These are phyloP conservation scores for Penicillium thymicola DNA, from an alignment of 2,329 filamentous ascomycete species.

Conservation along the genomic window DNA sequence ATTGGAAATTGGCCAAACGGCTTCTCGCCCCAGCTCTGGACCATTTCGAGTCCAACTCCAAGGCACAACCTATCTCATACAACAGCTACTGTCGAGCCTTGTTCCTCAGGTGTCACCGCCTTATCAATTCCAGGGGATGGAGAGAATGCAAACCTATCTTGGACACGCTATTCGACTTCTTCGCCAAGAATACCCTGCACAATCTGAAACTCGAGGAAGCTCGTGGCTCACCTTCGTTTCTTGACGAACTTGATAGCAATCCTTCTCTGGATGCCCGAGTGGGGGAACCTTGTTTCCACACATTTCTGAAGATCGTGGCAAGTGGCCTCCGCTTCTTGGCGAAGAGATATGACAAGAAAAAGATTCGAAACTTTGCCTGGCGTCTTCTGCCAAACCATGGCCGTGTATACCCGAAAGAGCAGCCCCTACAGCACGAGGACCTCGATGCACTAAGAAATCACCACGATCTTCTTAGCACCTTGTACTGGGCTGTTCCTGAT, in stretches of 20 bases:
- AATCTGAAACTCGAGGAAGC: slow-evolving; percentile 52
- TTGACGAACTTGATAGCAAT: slow-evolving; percentile 48
- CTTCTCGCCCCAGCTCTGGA: slow-evolving; percentile 49
- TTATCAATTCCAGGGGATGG: slow-evolving; percentile 58
- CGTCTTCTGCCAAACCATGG: slow-evolving; percentile 60
- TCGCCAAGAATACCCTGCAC: slow-evolving; percentile 52
- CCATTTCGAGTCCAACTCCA: slow-evolving; percentile 45
- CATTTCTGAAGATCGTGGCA: slow-evolving; percentile 57
- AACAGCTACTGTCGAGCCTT: slow-evolving; percentile 55
- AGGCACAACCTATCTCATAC: slow-evolving; percentile 43
- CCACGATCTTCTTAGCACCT: slow-evolving; percentile 58
- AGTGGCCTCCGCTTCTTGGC: slow-evolving; percentile 50
- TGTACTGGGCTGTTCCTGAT: slow-evolving; percentile 57
- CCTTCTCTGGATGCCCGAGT: slow-evolving; percentile 45
- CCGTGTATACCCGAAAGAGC: slow-evolving; percentile 58
- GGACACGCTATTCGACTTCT: slow-evolving; percentile 57
- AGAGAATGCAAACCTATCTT: slow-evolving; percentile 54
- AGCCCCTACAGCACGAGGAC: slow-evolving; percentile 51
- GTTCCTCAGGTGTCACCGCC: slow-evolving; percentile 51
- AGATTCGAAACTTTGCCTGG: slow-evolving; percentile 55
- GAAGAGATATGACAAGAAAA: slow-evolving; percentile 49
- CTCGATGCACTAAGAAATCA: slow-evolving; percentile 60
- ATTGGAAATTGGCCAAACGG: slow-evolving; percentile 50
- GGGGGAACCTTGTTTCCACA: slow-evolving; percentile 56
- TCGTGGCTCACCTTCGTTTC: slow-evolving; percentile 52